Evolutionary conservation across 768 basidiomycete species (phyloP).

Genomic region (Termitomyces sp.): DNA sequence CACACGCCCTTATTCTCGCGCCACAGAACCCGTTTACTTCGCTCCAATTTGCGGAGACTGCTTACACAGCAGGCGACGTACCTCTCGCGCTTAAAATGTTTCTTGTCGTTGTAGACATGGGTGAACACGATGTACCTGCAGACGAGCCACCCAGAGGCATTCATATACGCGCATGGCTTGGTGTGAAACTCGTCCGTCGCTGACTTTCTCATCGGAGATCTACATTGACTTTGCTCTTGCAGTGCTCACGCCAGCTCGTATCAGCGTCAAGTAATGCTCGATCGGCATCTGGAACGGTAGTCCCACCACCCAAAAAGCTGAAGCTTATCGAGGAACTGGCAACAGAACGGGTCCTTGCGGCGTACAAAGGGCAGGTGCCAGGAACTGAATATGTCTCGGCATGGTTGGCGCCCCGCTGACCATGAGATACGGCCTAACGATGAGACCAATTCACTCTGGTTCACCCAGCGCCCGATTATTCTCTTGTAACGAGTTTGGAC

Average conservation of each 20-base stretch:
- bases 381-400: conserved; percentile 38
- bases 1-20: conserved; percentile 76
- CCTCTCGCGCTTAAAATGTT: conserved; percentile 77
- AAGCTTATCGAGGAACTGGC: conserved; percentile 66
- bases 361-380: conserved; percentile 50
- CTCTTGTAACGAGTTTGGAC: not conserved
- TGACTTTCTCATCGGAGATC: not conserved
- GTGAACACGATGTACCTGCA: conserved; percentile 44
- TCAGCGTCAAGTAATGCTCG: conserved; percentile 29
- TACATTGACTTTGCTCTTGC: not conserved
- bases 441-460: not conserved
- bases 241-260: conserved; percentile 63
- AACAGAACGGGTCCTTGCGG: conserved; percentile 63
- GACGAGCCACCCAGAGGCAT: conserved; percentile 50
- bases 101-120: conserved; percentile 78
- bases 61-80: conserved; percentile 74
- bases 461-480: not conserved
- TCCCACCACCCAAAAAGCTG: conserved; percentile 47
- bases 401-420: conserved; percentile 8
- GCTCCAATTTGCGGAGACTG: conserved; percentile 85
- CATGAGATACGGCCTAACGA: not conserved
- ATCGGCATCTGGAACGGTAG: conserved; percentile 56
- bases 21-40: conserved; percentile 86
- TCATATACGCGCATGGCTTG: conserved; percentile 75
- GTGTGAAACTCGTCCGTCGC: conserved; percentile 69